Evolutionary conservation across 805 yeast species (phyloP), one percentile per base, ranked within the genome.

Genomic region (Kuraishia piskuri): DNA sequence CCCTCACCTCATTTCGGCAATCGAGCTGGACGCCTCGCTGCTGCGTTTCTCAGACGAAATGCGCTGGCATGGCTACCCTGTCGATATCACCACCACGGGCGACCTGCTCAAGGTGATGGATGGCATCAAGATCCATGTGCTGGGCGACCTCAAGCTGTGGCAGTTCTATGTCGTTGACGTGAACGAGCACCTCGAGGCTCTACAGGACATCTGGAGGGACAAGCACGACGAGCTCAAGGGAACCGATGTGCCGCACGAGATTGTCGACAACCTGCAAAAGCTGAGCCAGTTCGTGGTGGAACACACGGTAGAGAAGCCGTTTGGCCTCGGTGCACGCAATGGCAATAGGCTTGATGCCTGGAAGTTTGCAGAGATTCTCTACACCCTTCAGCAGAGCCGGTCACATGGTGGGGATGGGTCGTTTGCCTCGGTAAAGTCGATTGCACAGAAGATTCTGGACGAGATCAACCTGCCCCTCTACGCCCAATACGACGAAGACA

Each of bases 1-100:
- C 1, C 97, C 98, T 4, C 97, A 92, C 69, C 76, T 92, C 57
- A 74, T 65, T 14, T 70, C 96, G 2, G 97, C 98, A 1, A 84
- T 90, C 46, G 97, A 85, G 61, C 77, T 92, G 54, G 99, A 92
- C 66, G 73, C 69, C 19, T 73, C 76, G n/a, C 72, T 91, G 50
- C 64, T 85, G 20, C 78, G 83, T 19, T 90, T 85, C 59, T 87
- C 96, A 46, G 64, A 65, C 2, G 68, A 76, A 3, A 73, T 92
- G 71, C 70, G 68, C 45, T 64, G 74, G 46, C 74, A 79, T 48
- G 88, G 87, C 0, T 82, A 79, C 53, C 90, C 96, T 5, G 76
- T 84, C 0, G 71, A 66, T 0, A 67, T 91, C 48, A 64, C 69
- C 3, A 64, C 68, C 19, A 72, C 73, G 12, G 74, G 69, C 2